Conservation (phyloP, 257 asterid genomes). For the Solanum virginianum region DNA sequence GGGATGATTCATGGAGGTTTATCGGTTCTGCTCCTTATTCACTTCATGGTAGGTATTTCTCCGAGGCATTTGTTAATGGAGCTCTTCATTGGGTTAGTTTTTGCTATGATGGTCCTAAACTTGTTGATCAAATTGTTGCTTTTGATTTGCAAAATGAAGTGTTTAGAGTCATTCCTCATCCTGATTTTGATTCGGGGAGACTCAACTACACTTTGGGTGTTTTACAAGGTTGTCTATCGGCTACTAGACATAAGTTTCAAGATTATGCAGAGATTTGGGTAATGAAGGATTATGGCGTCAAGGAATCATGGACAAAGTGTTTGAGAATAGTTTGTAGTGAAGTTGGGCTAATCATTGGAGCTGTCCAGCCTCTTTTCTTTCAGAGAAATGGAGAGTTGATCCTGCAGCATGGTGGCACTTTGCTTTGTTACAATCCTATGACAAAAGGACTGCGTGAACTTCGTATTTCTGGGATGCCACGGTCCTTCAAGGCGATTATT, state of each 20-base stretch:
- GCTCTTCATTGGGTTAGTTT: not conserved
- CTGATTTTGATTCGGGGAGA: not conserved
- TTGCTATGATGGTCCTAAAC: not conserved
- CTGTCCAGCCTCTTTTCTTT: not conserved
- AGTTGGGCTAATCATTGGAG: not conserved
- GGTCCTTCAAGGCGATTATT: not conserved
- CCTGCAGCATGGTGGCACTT: not conserved
- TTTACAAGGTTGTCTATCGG: slow-evolving; percentile 10
- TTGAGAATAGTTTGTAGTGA: not conserved
- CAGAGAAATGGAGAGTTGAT: not conserved
- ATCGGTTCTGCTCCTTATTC: not conserved
- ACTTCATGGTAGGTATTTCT: not conserved
- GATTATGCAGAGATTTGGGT: slow-evolving; percentile 15
- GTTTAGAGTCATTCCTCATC: not conserved
- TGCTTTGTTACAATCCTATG: not conserved
- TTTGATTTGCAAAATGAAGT: slow-evolving; percentile 9
- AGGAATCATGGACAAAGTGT: slow-evolving; percentile 17
- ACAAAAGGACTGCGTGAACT: not conserved
- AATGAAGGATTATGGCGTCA: slow-evolving; percentile 15
- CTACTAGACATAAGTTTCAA: not conserved
- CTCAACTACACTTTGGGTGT: slow-evolving; percentile 5
- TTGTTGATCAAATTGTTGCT: slow-evolving; percentile 2
- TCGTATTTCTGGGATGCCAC: not conserved
- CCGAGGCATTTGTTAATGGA: not conserved
- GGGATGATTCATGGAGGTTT: not conserved